Evolutionary conservation across 1,284 basidiomycete species (phyloP).

Genomic region (Termitomyces sp.): DNA sequence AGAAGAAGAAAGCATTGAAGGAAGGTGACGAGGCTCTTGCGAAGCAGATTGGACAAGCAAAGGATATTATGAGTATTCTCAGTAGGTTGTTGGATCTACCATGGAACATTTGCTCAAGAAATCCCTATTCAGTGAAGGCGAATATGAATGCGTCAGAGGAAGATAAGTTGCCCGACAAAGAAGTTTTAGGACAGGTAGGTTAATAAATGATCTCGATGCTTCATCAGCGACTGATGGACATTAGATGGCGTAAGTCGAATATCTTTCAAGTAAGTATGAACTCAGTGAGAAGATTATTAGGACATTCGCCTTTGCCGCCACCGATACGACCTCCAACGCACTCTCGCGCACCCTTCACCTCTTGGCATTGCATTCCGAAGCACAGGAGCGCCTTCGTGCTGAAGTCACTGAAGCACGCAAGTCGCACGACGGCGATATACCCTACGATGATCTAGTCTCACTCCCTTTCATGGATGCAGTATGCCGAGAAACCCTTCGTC

Average conservation of each 20-base stretch:
- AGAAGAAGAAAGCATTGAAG: slow-evolving; percentile 18
- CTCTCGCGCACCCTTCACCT: slow-evolving; percentile 33
- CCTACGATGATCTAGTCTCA: slow-evolving; percentile 27
- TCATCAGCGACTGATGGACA: neutral
- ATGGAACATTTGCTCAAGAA: neutral
- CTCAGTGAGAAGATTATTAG: slow-evolving; percentile 20
- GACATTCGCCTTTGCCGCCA: slow-evolving; percentile 40
- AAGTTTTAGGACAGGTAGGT: slow-evolving; percentile 25
- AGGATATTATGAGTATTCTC: slow-evolving; percentile 42
- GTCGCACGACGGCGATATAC: slow-evolving; percentile 18
- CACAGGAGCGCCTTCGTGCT: slow-evolving; percentile 28
- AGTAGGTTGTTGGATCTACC: slow-evolving; percentile 24
- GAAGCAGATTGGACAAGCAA: slow-evolving; percentile 3
- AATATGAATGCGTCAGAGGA: slow-evolving; percentile 27
- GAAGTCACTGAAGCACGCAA: slow-evolving; percentile 18
- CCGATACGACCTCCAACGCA: slow-evolving; percentile 40
- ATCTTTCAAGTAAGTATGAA: neutral
- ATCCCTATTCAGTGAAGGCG: slow-evolving; percentile 22
- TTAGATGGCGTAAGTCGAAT: slow-evolving; percentile 33
- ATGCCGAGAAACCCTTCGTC: slow-evolving; percentile 2
- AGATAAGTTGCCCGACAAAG: slow-evolving; percentile 27
- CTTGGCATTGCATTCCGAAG: slow-evolving; percentile 31
- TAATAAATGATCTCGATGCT: neutral
- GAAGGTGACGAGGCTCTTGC: slow-evolving; percentile 27
- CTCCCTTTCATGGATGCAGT: slow-evolving; percentile 31